A percentile compares a stretch with the other conserved stretches of the same genome.
These are phyloP conservation scores for Neophaeococcomyces aloes DNA, from an alignment of 2,329 filamentous ascomycete species.

Conservation along the genomic window DNA sequence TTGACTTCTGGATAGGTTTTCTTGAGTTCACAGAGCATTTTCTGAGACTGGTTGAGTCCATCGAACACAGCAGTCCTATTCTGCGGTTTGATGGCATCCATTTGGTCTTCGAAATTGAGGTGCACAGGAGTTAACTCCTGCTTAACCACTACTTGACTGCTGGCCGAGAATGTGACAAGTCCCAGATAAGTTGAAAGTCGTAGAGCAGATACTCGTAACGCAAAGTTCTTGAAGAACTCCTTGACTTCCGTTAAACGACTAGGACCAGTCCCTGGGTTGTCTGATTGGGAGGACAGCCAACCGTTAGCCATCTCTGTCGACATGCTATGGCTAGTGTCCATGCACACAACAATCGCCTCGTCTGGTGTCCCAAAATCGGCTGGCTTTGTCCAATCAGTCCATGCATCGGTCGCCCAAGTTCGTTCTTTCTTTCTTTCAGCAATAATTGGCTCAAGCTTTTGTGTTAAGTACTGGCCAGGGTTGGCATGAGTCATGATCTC, in stretches of 20 bases:
- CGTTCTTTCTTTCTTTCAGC: constrained; percentile 1
- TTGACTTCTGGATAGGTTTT: constrained; percentile 23
- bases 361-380: constrained; percentile 1
- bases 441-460: constrained; percentile 5
- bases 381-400: neutral
- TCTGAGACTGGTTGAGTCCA: neutral
- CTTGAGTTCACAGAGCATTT: constrained; percentile 2
- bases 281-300: neutral
- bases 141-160: neutral
- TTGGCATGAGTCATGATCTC: constrained; percentile 3
- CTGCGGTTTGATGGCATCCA: neutral
- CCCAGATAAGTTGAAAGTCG: constrained; percentile 4
- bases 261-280: neutral
- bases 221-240: constrained; percentile 8
- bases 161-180: constrained; percentile 1
- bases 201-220: constrained; percentile 6
- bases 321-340: constrained; percentile 6
- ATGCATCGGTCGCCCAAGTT: neutral
- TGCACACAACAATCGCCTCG: constrained; percentile 5
- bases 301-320: neutral
- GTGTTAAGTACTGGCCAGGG: constrained; percentile 4
- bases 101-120: constrained; percentile 3
- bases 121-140: constrained; percentile 4
- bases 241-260: constrained; percentile 5
- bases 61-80: neutral